Base-by-base conservation (phyloP, 73 alveolate species). In the Uronychia binucleata region DNA sequence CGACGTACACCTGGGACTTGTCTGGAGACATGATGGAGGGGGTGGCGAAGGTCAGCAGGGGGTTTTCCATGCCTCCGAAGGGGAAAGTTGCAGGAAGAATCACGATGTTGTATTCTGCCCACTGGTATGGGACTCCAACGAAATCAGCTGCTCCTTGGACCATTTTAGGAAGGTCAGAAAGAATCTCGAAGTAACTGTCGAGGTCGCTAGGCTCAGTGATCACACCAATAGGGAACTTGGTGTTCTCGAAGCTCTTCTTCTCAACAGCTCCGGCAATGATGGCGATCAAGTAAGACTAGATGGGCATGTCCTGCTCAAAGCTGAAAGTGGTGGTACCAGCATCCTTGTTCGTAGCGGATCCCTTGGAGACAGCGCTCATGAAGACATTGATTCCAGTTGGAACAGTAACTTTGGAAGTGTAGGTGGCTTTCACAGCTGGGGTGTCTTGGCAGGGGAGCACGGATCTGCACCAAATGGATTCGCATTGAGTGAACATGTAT, bases 31-130 rank as follows among this genome's bases (percentile, higher is more conserved):
- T 93, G 33, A 93, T 93, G 0, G 97, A 57, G 28, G 98, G 98
- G 34, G 97, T 84, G 28, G 94, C 98, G 67, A 95, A 95, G 1
- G 98, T 95, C 46, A 95, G 82, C 29, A 93, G 97, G 0, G 98
- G 98, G 80, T 95, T 95, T 81, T 95, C 98, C 98, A 95, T 95
- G n/a, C 98, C 98, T 28, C 98, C 98, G 67, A 93, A 91, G 0
- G 98, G 98, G 96, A 95, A 95, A 8, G 96, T 83, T 27, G 97
- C 97, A 26, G 98, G 98, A 76, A 91, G 89, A 81, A 95, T 88
- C 11, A 95, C 90, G 19, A 95, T 81, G 27, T 89, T 93, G 78
- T 95, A 95, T 19, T 83, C 58, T 34, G 97, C 97, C 98, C 98
- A 95, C 26, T 76, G 82, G 67, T 95, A 95, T 1, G 94, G 91